A percentile compares a stretch with the other conserved stretches of the same genome.
Conservation (phyloP, 177 flowering plant genomes). For the Vitis hybrid region DNA sequence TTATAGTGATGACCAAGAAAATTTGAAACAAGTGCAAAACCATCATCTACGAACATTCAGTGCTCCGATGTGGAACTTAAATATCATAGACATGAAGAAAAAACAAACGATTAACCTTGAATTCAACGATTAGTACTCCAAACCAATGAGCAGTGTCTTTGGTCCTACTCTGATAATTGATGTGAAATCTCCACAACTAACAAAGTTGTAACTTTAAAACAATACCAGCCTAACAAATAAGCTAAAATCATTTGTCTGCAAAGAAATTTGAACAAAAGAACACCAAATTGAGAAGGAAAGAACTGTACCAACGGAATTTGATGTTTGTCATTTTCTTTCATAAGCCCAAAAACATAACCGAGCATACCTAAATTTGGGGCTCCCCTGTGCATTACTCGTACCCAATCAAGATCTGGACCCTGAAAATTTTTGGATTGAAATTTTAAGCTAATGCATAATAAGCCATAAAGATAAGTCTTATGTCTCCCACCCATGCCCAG, state of each 20-base stretch:
- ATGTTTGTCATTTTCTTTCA: slow-evolving; percentile 2
- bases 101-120: neutral
- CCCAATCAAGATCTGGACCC: slow-evolving; percentile 27
- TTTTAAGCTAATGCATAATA: slow-evolving; percentile 22
- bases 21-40: no score
- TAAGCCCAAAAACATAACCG: neutral
- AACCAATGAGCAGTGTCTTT: neutral
- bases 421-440: slow-evolving; percentile 39
- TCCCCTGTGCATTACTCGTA: slow-evolving; percentile 17
- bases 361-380: slow-evolving; percentile 23
- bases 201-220: neutral
- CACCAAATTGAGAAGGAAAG: slow-evolving; percentile 1
- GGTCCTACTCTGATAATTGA: neutral
- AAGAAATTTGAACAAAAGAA: neutral
- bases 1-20: no score
- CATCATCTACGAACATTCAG: neutral
- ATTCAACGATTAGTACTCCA: neutral
- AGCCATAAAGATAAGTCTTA: slow-evolving; percentile 2
- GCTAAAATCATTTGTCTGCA: neutral
- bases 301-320: neutral
- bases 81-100: neutral
- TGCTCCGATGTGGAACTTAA: neutral
- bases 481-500: neutral
- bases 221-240: slow-evolving; percentile 2
- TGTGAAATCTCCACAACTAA: neutral